A percentile compares a stretch with the other conserved stretches of the same genome.
Evolutionary conservation across 2,329 filamentous ascomycete species (phyloP).

Genomic region (Moelleriella libera): DNA sequence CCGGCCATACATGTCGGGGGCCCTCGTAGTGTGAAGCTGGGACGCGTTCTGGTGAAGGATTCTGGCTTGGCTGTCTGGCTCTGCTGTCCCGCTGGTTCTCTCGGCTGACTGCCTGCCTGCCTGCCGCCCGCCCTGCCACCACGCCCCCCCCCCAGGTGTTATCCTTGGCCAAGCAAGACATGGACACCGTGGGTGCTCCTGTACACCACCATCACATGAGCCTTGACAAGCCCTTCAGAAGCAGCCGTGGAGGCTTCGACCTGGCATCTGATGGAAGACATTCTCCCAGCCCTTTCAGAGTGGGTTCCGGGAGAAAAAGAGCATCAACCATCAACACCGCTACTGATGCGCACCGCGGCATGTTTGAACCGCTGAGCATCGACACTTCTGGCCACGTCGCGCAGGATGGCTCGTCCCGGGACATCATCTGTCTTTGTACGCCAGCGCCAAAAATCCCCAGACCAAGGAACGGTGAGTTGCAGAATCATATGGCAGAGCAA

Average conservation of each 20-base stretch:
- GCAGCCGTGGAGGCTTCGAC: conserved; percentile 2
- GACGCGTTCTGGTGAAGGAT: conserved; percentile 2
- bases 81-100: background rate
- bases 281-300: conserved; percentile 4
- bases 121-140: background rate
- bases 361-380: conserved; percentile 15
- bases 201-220: conserved; percentile 8
- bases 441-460: conserved; percentile 43
- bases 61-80: background rate
- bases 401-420: conserved; percentile 16
- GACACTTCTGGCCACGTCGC: conserved; percentile 14
- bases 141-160: conserved; percentile 8
- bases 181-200: conserved; percentile 9
- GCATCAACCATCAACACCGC: conserved; percentile 29
- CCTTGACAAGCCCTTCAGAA: conserved; percentile 8
- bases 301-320: conserved; percentile 22
- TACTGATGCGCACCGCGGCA: conserved; percentile 25
- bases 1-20: no score
- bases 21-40: background rate
- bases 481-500: background rate
- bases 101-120: no score
- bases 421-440: conserved; percentile 41
- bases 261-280: conserved; percentile 3
- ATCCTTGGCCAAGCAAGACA: conserved; percentile 9
- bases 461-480: conserved; percentile 40